phyloP scores from a whole-genome alignment of 306 rosid species.

The Acacia confusa region DNA sequence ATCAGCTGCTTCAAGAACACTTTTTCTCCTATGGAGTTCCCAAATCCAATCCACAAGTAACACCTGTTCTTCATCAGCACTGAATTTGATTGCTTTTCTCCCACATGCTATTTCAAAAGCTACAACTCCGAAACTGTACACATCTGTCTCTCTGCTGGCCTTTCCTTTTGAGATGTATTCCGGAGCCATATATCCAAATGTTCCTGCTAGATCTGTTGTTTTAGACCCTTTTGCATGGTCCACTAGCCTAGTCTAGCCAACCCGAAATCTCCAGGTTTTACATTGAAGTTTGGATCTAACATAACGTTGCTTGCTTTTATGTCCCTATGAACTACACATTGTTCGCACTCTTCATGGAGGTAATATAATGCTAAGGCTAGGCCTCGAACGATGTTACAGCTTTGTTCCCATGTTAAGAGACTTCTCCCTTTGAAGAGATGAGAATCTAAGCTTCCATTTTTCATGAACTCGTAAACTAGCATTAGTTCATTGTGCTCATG shows the following conservation, averaged over 20 bases:
- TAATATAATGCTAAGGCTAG: slow-evolving; percentile 43
- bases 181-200: slow-evolving; percentile 47
- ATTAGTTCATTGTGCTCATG: slow-evolving; percentile 32
- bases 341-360: slow-evolving; percentile 38
- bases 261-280: slow-evolving; percentile 50
- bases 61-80: not conserved
- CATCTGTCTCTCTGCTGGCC: not conserved
- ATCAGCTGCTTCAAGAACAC: slow-evolving; percentile 31
- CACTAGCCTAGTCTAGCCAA: slow-evolving; percentile 41
- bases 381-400: slow-evolving; percentile 38
- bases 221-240: slow-evolving; percentile 26
- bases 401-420: slow-evolving; percentile 32
- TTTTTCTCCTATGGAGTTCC: slow-evolving; percentile 28
- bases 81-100: slow-evolving; percentile 28
- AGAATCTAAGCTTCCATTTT: slow-evolving; percentile 47
- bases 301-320: slow-evolving; percentile 38
- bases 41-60: slow-evolving; percentile 45
- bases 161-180: slow-evolving; percentile 27
- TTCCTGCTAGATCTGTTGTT: slow-evolving; percentile 44
- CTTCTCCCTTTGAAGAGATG: slow-evolving; percentile 31
- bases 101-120: slow-evolving; percentile 49
- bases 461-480: slow-evolving; percentile 43
- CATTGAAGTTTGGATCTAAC: slow-evolving; percentile 34
- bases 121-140: not conserved
- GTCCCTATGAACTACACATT: slow-evolving; percentile 1